These are phyloP conservation scores for Biancaea sappan DNA, from an alignment of 306 rosid species.

Conservation along the genomic window DNA sequence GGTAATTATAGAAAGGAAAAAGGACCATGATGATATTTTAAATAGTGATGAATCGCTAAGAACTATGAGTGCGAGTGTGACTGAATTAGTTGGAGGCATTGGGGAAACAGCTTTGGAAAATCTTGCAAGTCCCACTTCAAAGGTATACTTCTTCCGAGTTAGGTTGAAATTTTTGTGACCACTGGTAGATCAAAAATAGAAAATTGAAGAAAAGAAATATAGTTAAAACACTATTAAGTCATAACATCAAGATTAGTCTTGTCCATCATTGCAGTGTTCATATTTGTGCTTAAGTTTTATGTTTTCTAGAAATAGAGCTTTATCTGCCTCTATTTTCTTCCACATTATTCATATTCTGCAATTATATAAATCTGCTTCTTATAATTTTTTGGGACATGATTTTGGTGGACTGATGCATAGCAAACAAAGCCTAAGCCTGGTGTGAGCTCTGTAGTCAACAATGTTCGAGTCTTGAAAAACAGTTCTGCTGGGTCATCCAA, in stretches of 20 bases:
- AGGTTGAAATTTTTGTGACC: conserved; percentile 11
- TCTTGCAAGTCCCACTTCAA: conserved; percentile 36
- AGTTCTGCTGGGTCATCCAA: conserved; percentile 32
- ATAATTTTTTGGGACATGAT: conserved; percentile 10
- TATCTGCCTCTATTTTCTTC: conserved; percentile 13
- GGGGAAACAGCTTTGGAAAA: conserved; percentile 40
- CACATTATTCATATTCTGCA: conserved; percentile 14
- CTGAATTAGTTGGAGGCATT: conserved; percentile 32
- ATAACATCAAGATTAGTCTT: not conserved
- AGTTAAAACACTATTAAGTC: not conserved
- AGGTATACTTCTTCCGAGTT: conserved; percentile 45
- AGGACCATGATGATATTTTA: conserved; percentile 4
- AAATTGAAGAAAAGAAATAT: not conserved
- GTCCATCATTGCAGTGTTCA: not conserved
- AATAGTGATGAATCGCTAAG: conserved; percentile 36
- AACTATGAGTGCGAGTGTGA: conserved; percentile 26
- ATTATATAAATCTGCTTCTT: not conserved
- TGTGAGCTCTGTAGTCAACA: conserved; percentile 27
- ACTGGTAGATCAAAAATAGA: not conserved
- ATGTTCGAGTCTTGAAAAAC: conserved; percentile 39
- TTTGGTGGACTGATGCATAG: conserved; percentile 42
- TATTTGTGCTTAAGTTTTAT: conserved; percentile 1
- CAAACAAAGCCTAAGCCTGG: conserved; percentile 41
- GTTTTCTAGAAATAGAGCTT: not conserved
- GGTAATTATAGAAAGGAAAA: conserved; percentile 12